A percentile compares a stretch with the other conserved stretches of the same genome.
These are phyloP conservation scores for Carex kokanica DNA, from an alignment of 176 grass and related monocot genomes.

Conservation along the genomic window DNA sequence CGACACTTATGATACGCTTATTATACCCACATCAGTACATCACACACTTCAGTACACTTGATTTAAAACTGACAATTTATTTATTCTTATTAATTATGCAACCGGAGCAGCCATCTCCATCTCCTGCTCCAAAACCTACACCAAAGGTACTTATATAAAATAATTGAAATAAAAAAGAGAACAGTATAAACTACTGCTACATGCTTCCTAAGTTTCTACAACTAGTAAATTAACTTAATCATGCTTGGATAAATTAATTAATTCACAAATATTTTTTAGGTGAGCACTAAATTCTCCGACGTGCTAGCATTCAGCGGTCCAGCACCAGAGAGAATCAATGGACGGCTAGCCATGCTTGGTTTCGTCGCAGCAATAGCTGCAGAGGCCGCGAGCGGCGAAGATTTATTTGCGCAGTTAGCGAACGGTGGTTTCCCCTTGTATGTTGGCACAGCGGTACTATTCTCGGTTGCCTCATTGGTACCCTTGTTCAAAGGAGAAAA, in stretches of 20 bases:
- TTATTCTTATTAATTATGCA: not conserved
- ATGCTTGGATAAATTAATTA: not conserved
- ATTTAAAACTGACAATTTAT: not conserved
- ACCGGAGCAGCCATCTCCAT: constrained; percentile 21
- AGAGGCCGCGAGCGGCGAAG: not conserved
- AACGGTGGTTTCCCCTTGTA: constrained; percentile 50
- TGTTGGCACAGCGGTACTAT: constrained; percentile 23
- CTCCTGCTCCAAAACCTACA: constrained; percentile 4
- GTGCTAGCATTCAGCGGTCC: constrained; percentile 26
- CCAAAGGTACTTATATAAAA: constrained; percentile 14
- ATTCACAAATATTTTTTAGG: not conserved
- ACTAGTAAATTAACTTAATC: not conserved
- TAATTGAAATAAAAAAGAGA: not conserved
- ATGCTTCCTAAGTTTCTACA: not conserved
- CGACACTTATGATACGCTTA: too few relatives aligned
- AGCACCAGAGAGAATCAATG: constrained; percentile 33
- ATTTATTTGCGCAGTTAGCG: not conserved
- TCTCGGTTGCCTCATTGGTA: constrained; percentile 53
- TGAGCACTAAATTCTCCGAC: constrained; percentile 21
- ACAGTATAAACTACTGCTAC: not conserved
- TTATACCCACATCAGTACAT: too few relatives aligned
- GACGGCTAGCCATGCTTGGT: constrained; percentile 24
- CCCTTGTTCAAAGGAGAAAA: constrained; percentile 56
- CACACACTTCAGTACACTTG: not conserved
- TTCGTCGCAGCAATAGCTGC: constrained; percentile 12